Evolutionary conservation across 2,329 filamentous ascomycete genomes (phyloP), one percentile per base, ranked within the genome.

Genomic region (Colletotrichum tropicicola): DNA sequence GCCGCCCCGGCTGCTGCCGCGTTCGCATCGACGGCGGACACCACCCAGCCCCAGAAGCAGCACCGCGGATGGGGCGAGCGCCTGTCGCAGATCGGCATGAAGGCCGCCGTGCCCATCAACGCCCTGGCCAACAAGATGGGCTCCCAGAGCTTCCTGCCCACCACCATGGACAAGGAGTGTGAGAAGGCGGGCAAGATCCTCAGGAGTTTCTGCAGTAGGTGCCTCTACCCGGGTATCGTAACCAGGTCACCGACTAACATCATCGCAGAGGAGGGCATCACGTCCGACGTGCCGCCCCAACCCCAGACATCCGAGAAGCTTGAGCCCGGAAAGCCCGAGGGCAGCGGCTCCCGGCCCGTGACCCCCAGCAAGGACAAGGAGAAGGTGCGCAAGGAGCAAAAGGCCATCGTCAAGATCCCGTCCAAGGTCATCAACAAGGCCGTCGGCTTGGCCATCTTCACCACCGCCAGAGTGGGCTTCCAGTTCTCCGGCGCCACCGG

Each of bases 131-230:
- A 97, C 78, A 93, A 91, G 78, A 83, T 97, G 37, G 93, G 93
- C n/a, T 79, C 79, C 49, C 93, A 97, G 77, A 91, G 92, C 21
- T 97, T 97, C 78, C 91, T 94, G 86, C 94, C 94, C 1, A 92
- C 91, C 58, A 90, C 91, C 1, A 82, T 97, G 68, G 94, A 97
- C 74, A 93, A 93, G 77, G 94, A 97, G 80, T 92, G 91, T 70
- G 93, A 97, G 78, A 97, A 97, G 81, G 93, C 93, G 1, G 93
- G 94, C 32, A 83, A 92, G 12, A 97, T 97, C 49, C 77, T 97
- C 25, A 88, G 87, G 73, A 92, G 89, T 68, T 98, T 98, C 78
- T 97, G 93, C 82, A 96, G 90, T 92, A 83, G 72, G 89, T 77
- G 7, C 17, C 8, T 13, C 23, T 12, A 17, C 9, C 5, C 4